Evolutionary conservation across 345 rosid genomes (phyloP).

Genomic region (Bretschneidera sinensis): DNA sequence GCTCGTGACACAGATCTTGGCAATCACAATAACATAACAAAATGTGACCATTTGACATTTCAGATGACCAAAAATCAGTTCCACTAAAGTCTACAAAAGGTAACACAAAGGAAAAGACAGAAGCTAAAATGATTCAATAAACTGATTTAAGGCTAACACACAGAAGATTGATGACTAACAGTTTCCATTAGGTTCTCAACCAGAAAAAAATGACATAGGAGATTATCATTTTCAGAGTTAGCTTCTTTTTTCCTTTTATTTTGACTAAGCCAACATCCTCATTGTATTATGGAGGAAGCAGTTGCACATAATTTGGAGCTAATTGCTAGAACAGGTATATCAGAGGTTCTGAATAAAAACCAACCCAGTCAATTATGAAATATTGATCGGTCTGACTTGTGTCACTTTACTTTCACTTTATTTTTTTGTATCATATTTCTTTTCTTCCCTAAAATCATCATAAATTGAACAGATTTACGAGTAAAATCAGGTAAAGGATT

Average conservation of each 20-base stretch:
- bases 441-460: too few species aligned
- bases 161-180: neutral
- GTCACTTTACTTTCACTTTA: too few species aligned
- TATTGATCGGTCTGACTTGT: neutral
- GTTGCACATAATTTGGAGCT: too few species aligned
- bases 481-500: too few species aligned
- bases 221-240: neutral
- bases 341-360: neutral
- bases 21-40: too few species aligned
- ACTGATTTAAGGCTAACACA: too few species aligned
- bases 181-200: neutral
- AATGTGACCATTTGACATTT: neutral
- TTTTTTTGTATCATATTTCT: too few species aligned
- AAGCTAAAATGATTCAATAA: neutral
- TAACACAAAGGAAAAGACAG: neutral
- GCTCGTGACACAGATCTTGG: slow-evolving; percentile 11
- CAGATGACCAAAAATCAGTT: neutral
- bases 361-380: neutral
- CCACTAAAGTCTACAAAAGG: neutral
- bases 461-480: too few species aligned
- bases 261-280: neutral
- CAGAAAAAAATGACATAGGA: neutral
- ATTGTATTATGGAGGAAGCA: neutral
- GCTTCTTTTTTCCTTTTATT: neutral
- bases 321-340: neutral